A percentile compares a stretch with the other conserved stretches of the same genome.
These are phyloP conservation scores for Crithidia sp. DNA, from an alignment of 208 protist genomes.

Conservation along the genomic window DNA sequence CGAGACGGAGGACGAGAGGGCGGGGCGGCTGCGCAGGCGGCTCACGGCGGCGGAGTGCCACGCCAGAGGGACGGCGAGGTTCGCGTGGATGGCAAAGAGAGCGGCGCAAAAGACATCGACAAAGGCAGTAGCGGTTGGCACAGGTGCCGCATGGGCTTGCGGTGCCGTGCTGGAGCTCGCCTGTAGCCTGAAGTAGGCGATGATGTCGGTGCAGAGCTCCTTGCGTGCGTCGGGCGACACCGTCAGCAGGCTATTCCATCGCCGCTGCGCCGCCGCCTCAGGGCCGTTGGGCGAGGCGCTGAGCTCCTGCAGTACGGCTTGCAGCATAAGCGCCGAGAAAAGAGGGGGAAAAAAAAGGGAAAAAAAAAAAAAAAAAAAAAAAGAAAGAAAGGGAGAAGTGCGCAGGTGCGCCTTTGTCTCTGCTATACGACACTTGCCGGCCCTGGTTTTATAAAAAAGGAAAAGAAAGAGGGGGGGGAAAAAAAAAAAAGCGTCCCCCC, in stretches of 20 bases:
- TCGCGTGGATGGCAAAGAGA: constrained; percentile 22
- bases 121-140: background rate
- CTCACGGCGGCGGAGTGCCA: constrained; percentile 17
- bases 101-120: background rate
- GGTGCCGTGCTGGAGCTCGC: background rate
- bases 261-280: background rate
- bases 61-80: constrained; percentile 17
- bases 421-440: too few relatives aligned
- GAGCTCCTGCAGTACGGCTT: background rate
- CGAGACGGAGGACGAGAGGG: background rate
- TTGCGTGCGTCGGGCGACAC: background rate
- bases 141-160: background rate
- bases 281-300: background rate
- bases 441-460: too few relatives aligned
- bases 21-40: constrained; percentile 7
- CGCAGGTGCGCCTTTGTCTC: too few relatives aligned
- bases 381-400: background rate
- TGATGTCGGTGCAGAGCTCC: background rate
- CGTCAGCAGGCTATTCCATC: background rate
- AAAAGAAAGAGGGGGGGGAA: background rate
- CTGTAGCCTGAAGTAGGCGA: background rate
- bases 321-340: background rate
- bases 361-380: background rate
- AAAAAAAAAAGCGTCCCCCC: too few relatives aligned
- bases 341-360: background rate